Conservation (phyloP, 352 stramenopile species). For the Phytophthora citricola region DNA sequence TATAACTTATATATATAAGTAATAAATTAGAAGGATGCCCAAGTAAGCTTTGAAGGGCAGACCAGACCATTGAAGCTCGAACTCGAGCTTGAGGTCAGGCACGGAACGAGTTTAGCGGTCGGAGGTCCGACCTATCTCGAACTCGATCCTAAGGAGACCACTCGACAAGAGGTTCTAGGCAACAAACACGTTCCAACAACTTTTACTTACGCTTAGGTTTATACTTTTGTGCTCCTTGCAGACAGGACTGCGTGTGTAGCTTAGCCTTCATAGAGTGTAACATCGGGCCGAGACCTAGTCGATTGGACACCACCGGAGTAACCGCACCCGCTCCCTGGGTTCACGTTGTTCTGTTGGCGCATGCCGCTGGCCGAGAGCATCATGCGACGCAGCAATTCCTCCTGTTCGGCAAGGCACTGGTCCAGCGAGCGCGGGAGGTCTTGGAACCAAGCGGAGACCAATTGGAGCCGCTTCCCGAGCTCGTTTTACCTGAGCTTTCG, state of each 20-base stretch:
- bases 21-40: not conserved
- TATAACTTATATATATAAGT: too few species aligned
- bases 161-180: conserved; percentile 1
- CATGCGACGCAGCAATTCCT: conserved; percentile 48
- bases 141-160: conserved; percentile 13
- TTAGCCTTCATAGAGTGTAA: conserved; percentile 38
- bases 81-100: not conserved
- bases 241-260: conserved; percentile 14
- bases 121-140: conserved; percentile 14
- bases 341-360: conserved; percentile 20
- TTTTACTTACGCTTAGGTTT: conserved; percentile 29
- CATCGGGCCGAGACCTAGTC: conserved; percentile 23
- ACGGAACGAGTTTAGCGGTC: not conserved
- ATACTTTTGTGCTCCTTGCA: conserved; percentile 27
- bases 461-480: conserved; percentile 12
- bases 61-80: not conserved
- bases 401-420: conserved; percentile 49
- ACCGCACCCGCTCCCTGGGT: conserved; percentile 24
- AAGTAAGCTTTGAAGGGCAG: conserved; percentile 8
- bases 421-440: conserved; percentile 42
- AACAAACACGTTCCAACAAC: conserved; percentile 19
- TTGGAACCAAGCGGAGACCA: conserved; percentile 34
- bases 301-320: conserved; percentile 17
- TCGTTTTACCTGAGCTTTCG: conserved; percentile 19
- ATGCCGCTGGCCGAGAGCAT: conserved; percentile 44